Percentiles rank a stretch among this genome's conserved stretches.
Evolutionary conservation across 1,284 basidiomycete genomes (phyloP).

Genomic region (Apiotrichum veenhuisii): DNA sequence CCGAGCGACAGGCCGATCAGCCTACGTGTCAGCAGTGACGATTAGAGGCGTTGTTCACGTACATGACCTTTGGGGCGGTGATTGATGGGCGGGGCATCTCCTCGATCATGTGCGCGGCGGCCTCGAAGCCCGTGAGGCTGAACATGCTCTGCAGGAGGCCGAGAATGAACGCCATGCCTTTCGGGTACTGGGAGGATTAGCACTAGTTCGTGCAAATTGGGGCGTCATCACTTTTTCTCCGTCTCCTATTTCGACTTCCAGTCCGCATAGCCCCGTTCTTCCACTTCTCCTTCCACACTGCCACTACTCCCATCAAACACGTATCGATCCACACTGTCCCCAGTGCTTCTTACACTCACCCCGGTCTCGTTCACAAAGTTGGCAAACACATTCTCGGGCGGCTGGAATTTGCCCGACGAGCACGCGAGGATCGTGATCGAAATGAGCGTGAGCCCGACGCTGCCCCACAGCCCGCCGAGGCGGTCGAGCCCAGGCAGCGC

Average conservation of each 20-base stretch:
- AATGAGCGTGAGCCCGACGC: conserved; percentile 42
- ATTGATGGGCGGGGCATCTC: conserved; percentile 38
- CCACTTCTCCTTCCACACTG: no score
- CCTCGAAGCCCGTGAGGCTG: conserved; percentile 21
- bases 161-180: conserved; percentile 41
- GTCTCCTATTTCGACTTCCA: no score
- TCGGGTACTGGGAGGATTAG: conserved; percentile 6
- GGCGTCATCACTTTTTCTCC: no score
- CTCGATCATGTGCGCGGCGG: conserved; percentile 43
- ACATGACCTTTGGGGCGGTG: conserved; percentile 41
- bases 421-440: conserved; percentile 24
- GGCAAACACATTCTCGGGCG: conserved; percentile 42
- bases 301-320: no score
- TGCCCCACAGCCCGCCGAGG: conserved; percentile 34
- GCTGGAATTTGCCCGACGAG: conserved; percentile 29
- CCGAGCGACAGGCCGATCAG: conserved; percentile 27
- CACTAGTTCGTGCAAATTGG: no score
- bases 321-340: no score
- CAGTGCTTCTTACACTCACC: conserved; percentile 5
- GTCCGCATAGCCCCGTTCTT: no score
- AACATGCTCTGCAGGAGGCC: conserved; percentile 41
- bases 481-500: conserved; percentile 34
- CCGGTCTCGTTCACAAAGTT: conserved; percentile 31
- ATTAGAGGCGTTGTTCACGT: no score
- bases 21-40: no score